Percentiles rank a stretch among this genome's conserved stretches.
Evolutionary conservation across 2,329 filamentous ascomycete genomes (phyloP).

Genomic region (Helotiales sp.): DNA sequence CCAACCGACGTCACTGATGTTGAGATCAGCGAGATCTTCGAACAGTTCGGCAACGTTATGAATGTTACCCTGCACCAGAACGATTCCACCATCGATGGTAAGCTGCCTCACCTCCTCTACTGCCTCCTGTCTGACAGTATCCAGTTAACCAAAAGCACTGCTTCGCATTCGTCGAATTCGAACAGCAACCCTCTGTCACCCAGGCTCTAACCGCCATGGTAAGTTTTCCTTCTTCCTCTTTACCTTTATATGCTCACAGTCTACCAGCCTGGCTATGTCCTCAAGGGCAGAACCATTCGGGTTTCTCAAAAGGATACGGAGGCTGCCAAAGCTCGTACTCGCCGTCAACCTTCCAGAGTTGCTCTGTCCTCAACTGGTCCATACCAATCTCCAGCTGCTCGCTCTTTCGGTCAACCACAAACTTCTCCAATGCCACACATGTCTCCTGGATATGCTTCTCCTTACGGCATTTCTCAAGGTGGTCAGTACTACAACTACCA

Average conservation of each 20-base stretch:
- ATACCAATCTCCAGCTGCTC: constrained; percentile 29
- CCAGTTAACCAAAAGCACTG: constrained; percentile 40
- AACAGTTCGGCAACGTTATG: constrained; percentile 47
- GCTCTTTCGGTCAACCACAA: constrained; percentile 14
- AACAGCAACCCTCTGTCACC: constrained; percentile 30
- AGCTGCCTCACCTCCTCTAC: constrained; percentile 16
- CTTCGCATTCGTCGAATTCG: constrained; percentile 46
- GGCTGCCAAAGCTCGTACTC: constrained; percentile 21
- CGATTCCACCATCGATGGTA: constrained; percentile 41
- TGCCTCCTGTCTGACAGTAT: constrained; percentile 23
- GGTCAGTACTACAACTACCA: constrained; percentile 20
- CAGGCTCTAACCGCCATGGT: constrained; percentile 36
- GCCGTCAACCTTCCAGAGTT: constrained; percentile 12
- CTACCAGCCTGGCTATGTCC: constrained; percentile 33
- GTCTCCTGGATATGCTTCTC: constrained; percentile 28
- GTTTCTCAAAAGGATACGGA: constrained; percentile 42
- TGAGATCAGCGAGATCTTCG: constrained; percentile 46
- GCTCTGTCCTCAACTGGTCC: constrained; percentile 16
- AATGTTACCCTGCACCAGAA: constrained; percentile 42
- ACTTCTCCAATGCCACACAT: constrained; percentile 25
- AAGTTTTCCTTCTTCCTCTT: constrained; percentile 6
- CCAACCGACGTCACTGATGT: constrained; percentile 46
- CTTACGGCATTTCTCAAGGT: constrained; percentile 22
- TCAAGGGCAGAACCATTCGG: constrained; percentile 37
- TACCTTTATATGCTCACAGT: neutral